A percentile compares a stretch with the other conserved stretches of the same genome.
Evolutionary conservation across 2,329 filamentous ascomycete genomes (phyloP).

Genomic region (Chrysosporium queenslandicum): DNA sequence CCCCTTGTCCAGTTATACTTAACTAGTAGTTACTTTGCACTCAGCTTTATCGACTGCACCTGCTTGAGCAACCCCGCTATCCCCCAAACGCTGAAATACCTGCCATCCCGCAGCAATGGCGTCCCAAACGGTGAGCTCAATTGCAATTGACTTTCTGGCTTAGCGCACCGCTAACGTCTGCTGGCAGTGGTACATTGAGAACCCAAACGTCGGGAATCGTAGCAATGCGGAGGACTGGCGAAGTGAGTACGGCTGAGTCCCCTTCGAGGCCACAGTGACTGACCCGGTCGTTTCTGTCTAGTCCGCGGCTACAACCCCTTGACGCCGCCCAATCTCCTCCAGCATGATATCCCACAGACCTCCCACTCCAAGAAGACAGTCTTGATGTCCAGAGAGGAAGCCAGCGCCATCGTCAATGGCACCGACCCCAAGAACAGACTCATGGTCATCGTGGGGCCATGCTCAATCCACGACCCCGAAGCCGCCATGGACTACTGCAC

Average conservation of each 20-base stretch:
- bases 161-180: not conserved
- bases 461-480: conserved; percentile 90
- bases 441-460: conserved; percentile 81
- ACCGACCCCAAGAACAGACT: conserved; percentile 48
- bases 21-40: not conserved
- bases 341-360: conserved; percentile 67
- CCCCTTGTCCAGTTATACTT: not conserved
- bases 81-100: not conserved
- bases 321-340: conserved; percentile 85
- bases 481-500: conserved; percentile 91
- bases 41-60: not conserved
- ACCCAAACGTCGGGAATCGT: conserved; percentile 68
- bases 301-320: conserved; percentile 87
- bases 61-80: not conserved
- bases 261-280: not conserved
- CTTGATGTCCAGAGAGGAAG: conserved; percentile 49
- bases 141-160: not conserved
- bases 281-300: conserved; percentile 26
- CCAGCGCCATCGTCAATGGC: conserved; percentile 52
- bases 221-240: conserved; percentile 68
- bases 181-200: conserved; percentile 61
- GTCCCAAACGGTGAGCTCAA: not conserved
- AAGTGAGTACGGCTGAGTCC: conserved; percentile 47
- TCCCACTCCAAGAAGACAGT: conserved; percentile 43
- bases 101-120: not conserved